A percentile compares a stretch with the other conserved stretches of the same genome.
Evolutionary conservation across 2,329 filamentous ascomycete species (phyloP).

Genomic region (Harringtonia aguacate): DNA sequence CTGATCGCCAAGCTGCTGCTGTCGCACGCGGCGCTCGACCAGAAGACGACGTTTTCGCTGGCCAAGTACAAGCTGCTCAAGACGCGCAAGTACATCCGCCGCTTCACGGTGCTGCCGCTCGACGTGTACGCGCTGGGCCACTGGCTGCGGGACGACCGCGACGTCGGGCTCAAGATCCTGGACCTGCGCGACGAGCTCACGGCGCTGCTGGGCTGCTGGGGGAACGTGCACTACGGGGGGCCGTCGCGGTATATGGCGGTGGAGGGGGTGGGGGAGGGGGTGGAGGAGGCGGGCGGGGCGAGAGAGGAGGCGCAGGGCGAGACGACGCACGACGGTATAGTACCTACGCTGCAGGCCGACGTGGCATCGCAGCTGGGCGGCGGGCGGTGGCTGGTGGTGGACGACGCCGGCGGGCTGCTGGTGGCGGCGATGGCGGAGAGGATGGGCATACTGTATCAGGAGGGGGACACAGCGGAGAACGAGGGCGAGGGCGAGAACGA

Average conservation of each 20-base stretch:
- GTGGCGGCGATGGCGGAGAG: conserved; percentile 78
- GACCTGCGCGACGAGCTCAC: conserved; percentile 80
- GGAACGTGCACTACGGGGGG: conserved; percentile 70
- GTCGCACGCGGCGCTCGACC: conserved; percentile 78
- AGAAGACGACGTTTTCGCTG: conserved; percentile 88
- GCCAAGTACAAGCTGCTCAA: conserved; percentile 96
- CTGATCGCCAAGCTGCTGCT: conserved; percentile 88
- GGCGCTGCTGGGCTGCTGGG: conserved; percentile 76
- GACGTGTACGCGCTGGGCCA: conserved; percentile 67
- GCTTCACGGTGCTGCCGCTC: conserved; percentile 76
- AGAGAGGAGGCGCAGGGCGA: background rate
- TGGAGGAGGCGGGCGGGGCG: background rate
- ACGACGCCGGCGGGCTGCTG: conserved; percentile 76
- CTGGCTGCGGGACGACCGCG: conserved; percentile 71
- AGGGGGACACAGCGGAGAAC: conserved; percentile 14
- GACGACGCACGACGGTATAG: no score
- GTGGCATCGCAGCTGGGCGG: conserved; percentile 4
- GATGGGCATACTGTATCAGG: conserved; percentile 65
- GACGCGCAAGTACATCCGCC: conserved; percentile 81
- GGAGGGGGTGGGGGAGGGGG: conserved; percentile 7
- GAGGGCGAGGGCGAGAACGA: background rate
- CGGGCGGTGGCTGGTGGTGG: conserved; percentile 67
- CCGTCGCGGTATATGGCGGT: conserved; percentile 15
- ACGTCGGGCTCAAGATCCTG: conserved; percentile 62
- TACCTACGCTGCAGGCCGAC: background rate